Percentiles rank a stretch among this genome's conserved stretches.
phyloP scores from a whole-genome alignment of 139 green algal genomes.

The Micromonas pusilla region DNA sequence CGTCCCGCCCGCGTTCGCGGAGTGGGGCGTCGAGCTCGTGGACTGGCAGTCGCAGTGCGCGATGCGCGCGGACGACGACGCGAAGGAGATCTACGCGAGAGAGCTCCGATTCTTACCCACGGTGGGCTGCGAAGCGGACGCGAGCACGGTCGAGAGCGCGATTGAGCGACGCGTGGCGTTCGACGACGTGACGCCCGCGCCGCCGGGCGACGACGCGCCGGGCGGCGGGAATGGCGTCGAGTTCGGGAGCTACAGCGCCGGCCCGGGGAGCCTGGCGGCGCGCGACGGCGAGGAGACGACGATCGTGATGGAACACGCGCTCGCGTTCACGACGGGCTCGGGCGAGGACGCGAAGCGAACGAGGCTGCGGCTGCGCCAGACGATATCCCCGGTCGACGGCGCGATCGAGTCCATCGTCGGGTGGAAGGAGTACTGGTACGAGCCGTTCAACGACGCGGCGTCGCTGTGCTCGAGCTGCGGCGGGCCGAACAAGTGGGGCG shows the following conservation, averaged over 20 bases:
- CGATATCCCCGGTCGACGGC: neutral
- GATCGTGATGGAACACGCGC: neutral
- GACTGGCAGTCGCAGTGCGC: constrained; percentile 35
- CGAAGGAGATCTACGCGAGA: constrained; percentile 1
- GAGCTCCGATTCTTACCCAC: constrained; percentile 29
- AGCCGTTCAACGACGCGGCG: neutral
- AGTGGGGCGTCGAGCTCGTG: constrained; percentile 29
- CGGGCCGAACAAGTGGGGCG: constrained; percentile 4
- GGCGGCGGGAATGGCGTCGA: neutral
- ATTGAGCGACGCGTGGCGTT: neutral
- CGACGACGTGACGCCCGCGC: neutral
- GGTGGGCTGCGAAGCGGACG: constrained; percentile 35
- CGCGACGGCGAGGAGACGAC: neutral
- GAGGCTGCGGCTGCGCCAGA: neutral
- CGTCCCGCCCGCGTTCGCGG: constrained; percentile 31
- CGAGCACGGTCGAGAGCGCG: neutral
- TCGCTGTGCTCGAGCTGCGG: neutral
- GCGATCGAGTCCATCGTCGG: neutral
- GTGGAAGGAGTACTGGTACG: neutral
- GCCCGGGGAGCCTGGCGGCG: neutral
- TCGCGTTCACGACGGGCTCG: neutral
- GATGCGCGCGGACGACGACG: neutral
- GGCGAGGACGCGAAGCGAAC: neutral
- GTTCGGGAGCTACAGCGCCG: neutral
- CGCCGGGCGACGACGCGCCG: neutral